A percentile compares a stretch with the other conserved stretches of the same genome.
Evolutionary conservation across 1,284 basidiomycete genomes (phyloP).

Genomic region (Sanguinoderma infundibulare): DNA sequence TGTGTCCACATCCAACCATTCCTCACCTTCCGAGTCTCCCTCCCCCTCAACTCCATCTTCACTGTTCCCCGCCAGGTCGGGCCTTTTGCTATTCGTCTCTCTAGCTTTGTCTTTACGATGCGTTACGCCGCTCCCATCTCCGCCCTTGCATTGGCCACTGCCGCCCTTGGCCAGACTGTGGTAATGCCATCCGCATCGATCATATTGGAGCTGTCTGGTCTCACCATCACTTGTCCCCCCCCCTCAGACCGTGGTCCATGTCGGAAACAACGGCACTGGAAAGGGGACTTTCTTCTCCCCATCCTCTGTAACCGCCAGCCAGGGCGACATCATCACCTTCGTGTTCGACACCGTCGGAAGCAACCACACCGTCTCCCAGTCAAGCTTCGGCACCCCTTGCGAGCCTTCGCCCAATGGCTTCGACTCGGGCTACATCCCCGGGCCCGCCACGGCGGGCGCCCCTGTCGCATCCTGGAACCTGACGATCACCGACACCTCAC

Average conservation of each 20-base stretch:
- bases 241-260: conserved; percentile 34
- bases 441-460: conserved; percentile 26
- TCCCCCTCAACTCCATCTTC: background rate
- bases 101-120: conserved; percentile 22
- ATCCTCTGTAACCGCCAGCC: conserved; percentile 42
- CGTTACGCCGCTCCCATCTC: conserved; percentile 17
- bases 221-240: background rate
- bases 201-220: background rate
- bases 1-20: background rate
- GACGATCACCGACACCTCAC: conserved; percentile 45
- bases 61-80: background rate
- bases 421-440: conserved; percentile 49
- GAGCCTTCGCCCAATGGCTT: conserved; percentile 47
- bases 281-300: conserved; percentile 51
- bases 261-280: conserved; percentile 34
- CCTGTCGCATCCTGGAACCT: conserved; percentile 45
- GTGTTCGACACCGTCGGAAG: conserved; percentile 49
- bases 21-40: background rate
- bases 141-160: conserved; percentile 26
- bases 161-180: conserved; percentile 29
- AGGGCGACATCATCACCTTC: conserved; percentile 54
- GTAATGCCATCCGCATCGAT: background rate
- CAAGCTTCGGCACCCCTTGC: conserved; percentile 50
- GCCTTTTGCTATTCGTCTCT: background rate
- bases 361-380: conserved; percentile 61